These are phyloP conservation scores for Thielaviopsis ethacetica DNA, from an alignment of 2,329 filamentous ascomycete species.

Conservation along the genomic window DNA sequence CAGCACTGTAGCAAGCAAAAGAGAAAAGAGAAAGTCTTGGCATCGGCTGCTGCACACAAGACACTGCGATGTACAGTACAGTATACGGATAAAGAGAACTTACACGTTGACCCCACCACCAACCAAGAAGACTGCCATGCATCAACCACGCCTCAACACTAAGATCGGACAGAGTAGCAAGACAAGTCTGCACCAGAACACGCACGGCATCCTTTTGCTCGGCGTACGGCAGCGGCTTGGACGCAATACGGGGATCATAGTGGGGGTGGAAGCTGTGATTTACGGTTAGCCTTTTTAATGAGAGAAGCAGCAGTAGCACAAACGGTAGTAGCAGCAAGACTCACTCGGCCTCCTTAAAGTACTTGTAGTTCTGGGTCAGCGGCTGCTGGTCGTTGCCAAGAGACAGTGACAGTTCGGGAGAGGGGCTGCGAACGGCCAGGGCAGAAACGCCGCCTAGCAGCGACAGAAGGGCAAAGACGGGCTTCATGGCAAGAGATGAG, in stretches of 20 bases:
- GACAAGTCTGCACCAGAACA: constrained; percentile 55
- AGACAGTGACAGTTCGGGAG: not conserved
- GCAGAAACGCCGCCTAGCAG: not conserved
- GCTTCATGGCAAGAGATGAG: not conserved
- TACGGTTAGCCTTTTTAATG: not conserved
- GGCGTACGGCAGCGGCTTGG: constrained; percentile 28
- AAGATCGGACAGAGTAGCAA: constrained; percentile 48
- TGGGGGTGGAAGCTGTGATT: constrained; percentile 17
- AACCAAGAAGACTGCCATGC: constrained; percentile 68
- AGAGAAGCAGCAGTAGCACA: too few relatives aligned
- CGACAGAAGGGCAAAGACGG: not conserved
- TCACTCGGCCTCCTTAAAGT: constrained; percentile 4
- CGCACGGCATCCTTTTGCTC: constrained; percentile 45
- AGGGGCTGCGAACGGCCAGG: not conserved
- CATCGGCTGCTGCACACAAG: not conserved
- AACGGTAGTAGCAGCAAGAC: not conserved
- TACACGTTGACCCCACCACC: constrained; percentile 62
- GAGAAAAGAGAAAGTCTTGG: not conserved
- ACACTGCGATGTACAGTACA: not conserved
- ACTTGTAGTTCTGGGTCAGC: not conserved
- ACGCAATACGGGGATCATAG: constrained; percentile 25
- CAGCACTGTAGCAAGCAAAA: not conserved
- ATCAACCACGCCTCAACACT: constrained; percentile 68
- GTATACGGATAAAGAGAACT: constrained; percentile 6
- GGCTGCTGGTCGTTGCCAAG: not conserved